These are phyloP conservation scores for Akanthomyces lecanii DNA, from an alignment of 2,329 filamentous ascomycete genomes.

Conservation along the genomic window DNA sequence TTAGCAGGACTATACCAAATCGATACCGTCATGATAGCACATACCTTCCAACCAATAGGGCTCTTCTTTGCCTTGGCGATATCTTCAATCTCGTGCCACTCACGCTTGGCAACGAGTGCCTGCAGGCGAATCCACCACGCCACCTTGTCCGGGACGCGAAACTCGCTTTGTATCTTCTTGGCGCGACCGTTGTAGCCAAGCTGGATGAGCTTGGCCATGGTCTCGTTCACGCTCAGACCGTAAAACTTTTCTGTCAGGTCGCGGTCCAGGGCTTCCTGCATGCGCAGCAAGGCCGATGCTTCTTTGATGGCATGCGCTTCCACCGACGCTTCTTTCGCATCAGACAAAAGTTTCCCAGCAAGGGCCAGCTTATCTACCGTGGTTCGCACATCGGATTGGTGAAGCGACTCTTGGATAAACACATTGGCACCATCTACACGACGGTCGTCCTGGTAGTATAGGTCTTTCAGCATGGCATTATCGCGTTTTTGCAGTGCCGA, in stretches of 20 bases:
- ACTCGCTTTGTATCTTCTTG: conserved; percentile 83
- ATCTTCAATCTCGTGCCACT: conserved; percentile 92
- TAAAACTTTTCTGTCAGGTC: conserved; percentile 75
- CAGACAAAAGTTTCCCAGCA: conserved; percentile 75
- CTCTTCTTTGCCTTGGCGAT: conserved; percentile 74
- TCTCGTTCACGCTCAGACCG: conserved; percentile 85
- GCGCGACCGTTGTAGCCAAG: conserved; percentile 80
- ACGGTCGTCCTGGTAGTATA: conserved; percentile 96
- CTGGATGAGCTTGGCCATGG: conserved; percentile 80
- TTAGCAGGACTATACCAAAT: not conserved
- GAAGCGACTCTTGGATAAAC: conserved; percentile 77
- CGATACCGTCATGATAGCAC: conserved; percentile 27
- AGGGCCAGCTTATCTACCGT: conserved; percentile 84
- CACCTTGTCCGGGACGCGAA: conserved; percentile 87
- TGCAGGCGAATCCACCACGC: conserved; percentile 83
- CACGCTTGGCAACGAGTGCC: conserved; percentile 81
- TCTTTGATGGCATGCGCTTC: conserved; percentile 76
- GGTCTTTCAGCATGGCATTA: conserved; percentile 81
- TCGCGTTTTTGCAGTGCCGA: conserved; percentile 66
- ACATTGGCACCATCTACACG: conserved; percentile 83
- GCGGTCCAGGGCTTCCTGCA: conserved; percentile 82
- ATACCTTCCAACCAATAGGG: conserved; percentile 93
- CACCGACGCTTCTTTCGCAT: conserved; percentile 73
- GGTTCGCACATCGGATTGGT: conserved; percentile 64
- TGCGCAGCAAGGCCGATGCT: conserved; percentile 70